Evolutionary conservation across 352 stramenopile genomes (phyloP).

Genomic region (Globisporangium canariense): DNA sequence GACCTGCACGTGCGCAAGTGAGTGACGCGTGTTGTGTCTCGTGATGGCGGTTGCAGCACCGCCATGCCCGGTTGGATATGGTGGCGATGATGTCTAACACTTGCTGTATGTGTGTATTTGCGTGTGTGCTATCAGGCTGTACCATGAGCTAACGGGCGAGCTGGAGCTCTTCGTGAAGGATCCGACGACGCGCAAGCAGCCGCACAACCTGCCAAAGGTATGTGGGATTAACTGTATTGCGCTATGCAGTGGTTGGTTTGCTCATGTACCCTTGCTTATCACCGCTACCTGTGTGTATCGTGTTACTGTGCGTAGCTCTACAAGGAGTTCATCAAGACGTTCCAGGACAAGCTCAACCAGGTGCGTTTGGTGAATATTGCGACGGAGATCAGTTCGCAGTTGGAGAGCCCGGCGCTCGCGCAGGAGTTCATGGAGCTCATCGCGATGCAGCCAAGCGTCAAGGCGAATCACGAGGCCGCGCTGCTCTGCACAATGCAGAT

Average conservation of each 20-base stretch:
- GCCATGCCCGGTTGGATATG: not conserved
- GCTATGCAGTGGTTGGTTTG: not conserved
- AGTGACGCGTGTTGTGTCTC: slow-evolving; percentile 15
- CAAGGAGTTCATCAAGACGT: slow-evolving; percentile 91
- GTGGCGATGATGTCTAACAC: not conserved
- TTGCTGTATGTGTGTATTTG: slow-evolving; percentile 3
- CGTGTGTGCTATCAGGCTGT: slow-evolving; percentile 75
- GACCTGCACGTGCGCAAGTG: slow-evolving; percentile 90
- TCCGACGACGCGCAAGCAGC: slow-evolving; percentile 53
- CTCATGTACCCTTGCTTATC: not conserved
- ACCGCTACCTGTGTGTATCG: not conserved
- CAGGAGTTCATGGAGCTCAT: slow-evolving; percentile 76
- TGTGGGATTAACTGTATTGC: not conserved
- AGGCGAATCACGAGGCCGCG: slow-evolving; percentile 59
- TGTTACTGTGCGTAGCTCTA: slow-evolving; percentile 68
- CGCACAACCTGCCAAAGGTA: slow-evolving; percentile 49
- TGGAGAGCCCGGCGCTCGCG: slow-evolving; percentile 53
- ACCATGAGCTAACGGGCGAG: slow-evolving; percentile 96
- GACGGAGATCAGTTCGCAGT: slow-evolving; percentile 83
- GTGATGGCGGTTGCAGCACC: not conserved
- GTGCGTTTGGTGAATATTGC: slow-evolving; percentile 92
- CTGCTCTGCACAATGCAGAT: slow-evolving; percentile 82
- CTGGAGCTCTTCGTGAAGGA: slow-evolving; percentile 92
- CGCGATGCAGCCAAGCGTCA: slow-evolving; percentile 48
- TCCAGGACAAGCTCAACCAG: slow-evolving; percentile 96